phyloP scores from a whole-genome alignment of 78 protist species.

The Dictyostelium discoideum region dicty_2.7 NC_007089.4:1366001-1366500 shows the following conservation, averaged over 20 bases:
- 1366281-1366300: no score
- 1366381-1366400: neutral
- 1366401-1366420: neutral
- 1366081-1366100: neutral
- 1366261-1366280: neutral
- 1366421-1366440: no score
- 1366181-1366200: neutral
- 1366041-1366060: neutral
- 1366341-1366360: neutral
- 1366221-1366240: neutral
- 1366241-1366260: neutral
- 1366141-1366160: slow-evolving; percentile 1
- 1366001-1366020: slow-evolving; percentile 86
- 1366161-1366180: neutral
- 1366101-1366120: slow-evolving; percentile 71
- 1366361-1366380: neutral
- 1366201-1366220: neutral
- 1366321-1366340: neutral
- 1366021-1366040: slow-evolving; percentile 82
- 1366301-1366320: no score
- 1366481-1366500: neutral
- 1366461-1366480: neutral
- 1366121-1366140: slow-evolving; percentile 61
- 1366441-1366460: neutral
- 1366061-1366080: neutral